Conservation (phyloP, 2,329 filamentous ascomycete genomes). For the Apiospora aurea region DNA sequence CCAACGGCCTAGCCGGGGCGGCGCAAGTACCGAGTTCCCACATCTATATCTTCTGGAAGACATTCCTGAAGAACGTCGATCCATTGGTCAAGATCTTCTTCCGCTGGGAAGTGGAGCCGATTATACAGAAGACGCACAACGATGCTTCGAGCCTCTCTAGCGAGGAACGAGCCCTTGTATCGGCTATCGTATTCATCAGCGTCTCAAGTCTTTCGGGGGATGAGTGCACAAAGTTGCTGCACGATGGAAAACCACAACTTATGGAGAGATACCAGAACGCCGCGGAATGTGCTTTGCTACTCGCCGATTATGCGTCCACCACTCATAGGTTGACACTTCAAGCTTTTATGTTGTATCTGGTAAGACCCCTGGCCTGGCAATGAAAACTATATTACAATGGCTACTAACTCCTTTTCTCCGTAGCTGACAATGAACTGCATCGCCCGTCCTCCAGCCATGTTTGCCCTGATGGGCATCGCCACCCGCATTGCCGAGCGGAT, state of each 20-base stretch:
- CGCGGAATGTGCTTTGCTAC: slow-evolving; percentile 4
- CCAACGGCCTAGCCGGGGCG: background rate
- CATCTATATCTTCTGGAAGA: background rate
- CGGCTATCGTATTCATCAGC: background rate
- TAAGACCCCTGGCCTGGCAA: background rate
- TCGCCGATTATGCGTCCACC: slow-evolving; percentile 11
- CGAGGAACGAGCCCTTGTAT: background rate
- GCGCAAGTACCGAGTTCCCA: background rate
- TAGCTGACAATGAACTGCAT: slow-evolving; percentile 19
- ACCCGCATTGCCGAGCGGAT: slow-evolving; percentile 23
- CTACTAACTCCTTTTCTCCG: background rate
- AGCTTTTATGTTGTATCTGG: slow-evolving; percentile 24
- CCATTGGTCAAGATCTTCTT: slow-evolving; percentile 12
- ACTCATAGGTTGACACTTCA: slow-evolving; percentile 20
- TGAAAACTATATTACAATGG: background rate
- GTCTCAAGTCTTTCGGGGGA: background rate
- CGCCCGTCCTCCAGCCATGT: slow-evolving; percentile 9
- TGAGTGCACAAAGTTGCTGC: background rate
- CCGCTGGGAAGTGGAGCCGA: slow-evolving; percentile 11
- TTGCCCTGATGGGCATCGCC: slow-evolving; percentile 25
- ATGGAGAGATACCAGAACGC: slow-evolving; percentile 6
- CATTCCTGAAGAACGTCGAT: slow-evolving; percentile 5
- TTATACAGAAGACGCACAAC: background rate
- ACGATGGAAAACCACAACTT: background rate
- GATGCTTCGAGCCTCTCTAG: background rate